Percentiles rank a stretch among this genome's conserved stretches.
These are phyloP conservation scores for Lithocarpus polystachyus DNA, from an alignment of 306 rosid genomes.

Conservation along the genomic window DNA sequence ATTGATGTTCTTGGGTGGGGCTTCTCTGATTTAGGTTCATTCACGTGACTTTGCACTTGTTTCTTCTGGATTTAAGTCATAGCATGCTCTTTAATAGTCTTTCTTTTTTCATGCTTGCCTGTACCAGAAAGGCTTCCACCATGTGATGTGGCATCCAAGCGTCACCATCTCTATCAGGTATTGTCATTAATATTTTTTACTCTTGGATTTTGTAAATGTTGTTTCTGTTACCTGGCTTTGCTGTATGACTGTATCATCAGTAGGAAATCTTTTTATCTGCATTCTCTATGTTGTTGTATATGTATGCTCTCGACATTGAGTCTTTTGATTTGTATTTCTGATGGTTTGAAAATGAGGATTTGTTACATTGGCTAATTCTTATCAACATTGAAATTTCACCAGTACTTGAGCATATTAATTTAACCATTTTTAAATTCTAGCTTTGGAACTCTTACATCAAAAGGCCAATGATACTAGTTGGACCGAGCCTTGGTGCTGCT, in stretches of 20 bases:
- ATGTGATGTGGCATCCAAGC: constrained; percentile 69
- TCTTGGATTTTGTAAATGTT: not conserved
- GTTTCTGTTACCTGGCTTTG: not conserved
- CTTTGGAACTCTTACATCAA: constrained; percentile 80
- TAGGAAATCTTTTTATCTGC: not conserved
- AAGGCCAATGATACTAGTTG: constrained; percentile 85
- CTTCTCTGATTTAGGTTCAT: constrained; percentile 85
- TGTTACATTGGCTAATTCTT: not conserved
- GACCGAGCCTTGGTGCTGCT: constrained; percentile 99
- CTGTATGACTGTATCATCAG: not conserved
- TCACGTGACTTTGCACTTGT: constrained; percentile 7
- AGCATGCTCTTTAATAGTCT: not conserved
- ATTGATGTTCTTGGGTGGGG: constrained; percentile 98
- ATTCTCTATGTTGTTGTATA: not conserved
- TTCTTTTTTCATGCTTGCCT: constrained; percentile 7
- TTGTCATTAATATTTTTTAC: not conserved
- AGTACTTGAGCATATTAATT: not conserved
- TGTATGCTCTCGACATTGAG: not conserved
- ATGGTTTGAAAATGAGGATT: not conserved
- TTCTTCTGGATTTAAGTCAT: not conserved
- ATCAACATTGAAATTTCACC: not conserved
- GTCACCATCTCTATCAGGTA: constrained; percentile 85
- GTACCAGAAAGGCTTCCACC: constrained; percentile 72
- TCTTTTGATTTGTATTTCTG: not conserved
- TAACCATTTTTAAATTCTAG: constrained; percentile 25